These are phyloP conservation scores for Lenzites betulinus DNA, from an alignment of 768 basidiomycete species.

Conservation along the genomic window DNA sequence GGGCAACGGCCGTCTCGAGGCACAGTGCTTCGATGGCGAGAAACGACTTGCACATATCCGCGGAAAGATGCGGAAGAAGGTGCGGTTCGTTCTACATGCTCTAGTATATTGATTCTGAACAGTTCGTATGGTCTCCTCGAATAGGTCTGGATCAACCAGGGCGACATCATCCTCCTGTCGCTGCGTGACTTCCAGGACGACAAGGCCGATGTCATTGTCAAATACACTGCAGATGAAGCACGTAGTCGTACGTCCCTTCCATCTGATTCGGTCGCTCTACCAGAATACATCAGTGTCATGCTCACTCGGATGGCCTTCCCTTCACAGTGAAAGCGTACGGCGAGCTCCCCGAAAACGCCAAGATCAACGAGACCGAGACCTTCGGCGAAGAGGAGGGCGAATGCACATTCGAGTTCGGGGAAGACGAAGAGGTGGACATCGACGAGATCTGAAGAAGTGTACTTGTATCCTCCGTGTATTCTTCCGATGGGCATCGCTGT, in stretches of 20 bases:
- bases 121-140: neutral
- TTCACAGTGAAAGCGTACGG: constrained; percentile 93
- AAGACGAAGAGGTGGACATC: constrained; percentile 86
- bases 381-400: constrained; percentile 91
- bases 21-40: constrained; percentile 97
- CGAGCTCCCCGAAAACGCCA: constrained; percentile 93
- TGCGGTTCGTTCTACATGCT: constrained; percentile 35
- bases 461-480: constrained; percentile 25
- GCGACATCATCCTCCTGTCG: constrained; percentile 93
- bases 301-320: neutral
- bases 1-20: constrained; percentile 95
- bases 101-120: no score
- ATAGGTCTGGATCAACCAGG: constrained; percentile 99
- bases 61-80: constrained; percentile 99
- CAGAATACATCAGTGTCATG: neutral
- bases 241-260: constrained; percentile 57
- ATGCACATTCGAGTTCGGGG: constrained; percentile 88
- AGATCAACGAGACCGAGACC: constrained; percentile 95
- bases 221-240: constrained; percentile 96
- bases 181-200: constrained; percentile 99
- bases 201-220: constrained; percentile 99
- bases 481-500: neutral
- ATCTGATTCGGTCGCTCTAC: neutral
- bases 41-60: constrained; percentile 97
- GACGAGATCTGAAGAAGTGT: constrained; percentile 72